Conservation (phyloP, 2,329 filamentous ascomycete genomes). For the Colletotrichum viniferum region DNA sequence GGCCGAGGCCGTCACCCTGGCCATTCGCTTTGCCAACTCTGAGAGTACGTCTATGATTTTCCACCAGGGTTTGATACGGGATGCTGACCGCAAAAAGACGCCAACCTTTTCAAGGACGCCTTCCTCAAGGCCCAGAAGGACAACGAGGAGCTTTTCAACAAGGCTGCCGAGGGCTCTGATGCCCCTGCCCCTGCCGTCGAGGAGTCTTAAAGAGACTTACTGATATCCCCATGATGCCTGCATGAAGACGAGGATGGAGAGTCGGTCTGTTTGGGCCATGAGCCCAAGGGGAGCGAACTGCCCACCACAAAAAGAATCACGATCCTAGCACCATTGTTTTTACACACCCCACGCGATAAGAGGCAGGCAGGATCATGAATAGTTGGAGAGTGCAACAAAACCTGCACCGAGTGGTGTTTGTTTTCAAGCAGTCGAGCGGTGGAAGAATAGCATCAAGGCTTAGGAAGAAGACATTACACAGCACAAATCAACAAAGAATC, state of each 20-base stretch:
- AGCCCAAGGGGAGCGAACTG: background rate
- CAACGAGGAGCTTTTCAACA: constrained; percentile 82
- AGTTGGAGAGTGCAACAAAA: constrained; percentile 19
- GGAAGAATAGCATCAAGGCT: constrained; percentile 21
- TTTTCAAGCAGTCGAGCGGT: constrained; percentile 5
- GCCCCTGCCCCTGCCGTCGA: constrained; percentile 27
- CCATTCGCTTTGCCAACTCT: constrained; percentile 96
- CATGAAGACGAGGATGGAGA: background rate
- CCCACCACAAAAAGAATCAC: constrained; percentile 2
- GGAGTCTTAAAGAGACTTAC: constrained; percentile 5
- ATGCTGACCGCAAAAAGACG: constrained; percentile 64
- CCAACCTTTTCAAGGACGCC: constrained; percentile 95
- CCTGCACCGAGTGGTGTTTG: constrained; percentile 21
- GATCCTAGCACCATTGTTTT: constrained; percentile 16
- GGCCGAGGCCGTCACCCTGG: constrained; percentile 92
- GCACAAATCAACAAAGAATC: constrained; percentile 11
- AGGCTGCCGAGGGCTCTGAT: constrained; percentile 41
- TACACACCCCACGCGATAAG: background rate
- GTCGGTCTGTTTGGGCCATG: background rate
- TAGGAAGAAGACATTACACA: constrained; percentile 21
- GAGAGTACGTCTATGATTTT: constrained; percentile 73
- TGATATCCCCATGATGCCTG: background rate
- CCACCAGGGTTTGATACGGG: background rate
- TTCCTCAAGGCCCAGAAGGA: constrained; percentile 97
- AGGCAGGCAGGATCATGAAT: constrained; percentile 6